These are phyloP conservation scores for Perkinsus olseni DNA, from an alignment of 169 alveolate species.

Conservation along the genomic window DNA sequence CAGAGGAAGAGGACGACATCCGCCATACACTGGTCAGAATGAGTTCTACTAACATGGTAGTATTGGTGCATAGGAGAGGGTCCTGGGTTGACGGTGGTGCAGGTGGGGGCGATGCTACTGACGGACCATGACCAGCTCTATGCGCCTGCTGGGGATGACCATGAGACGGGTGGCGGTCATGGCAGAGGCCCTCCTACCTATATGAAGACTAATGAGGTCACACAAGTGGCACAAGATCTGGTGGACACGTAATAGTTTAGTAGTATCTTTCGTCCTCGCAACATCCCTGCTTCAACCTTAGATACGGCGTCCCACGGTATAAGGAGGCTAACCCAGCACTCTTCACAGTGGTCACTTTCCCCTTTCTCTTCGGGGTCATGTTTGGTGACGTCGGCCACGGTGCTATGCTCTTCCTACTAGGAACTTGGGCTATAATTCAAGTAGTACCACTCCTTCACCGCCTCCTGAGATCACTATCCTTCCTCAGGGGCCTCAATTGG, in stretches of 20 bases:
- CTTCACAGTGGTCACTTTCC: conserved; percentile 92
- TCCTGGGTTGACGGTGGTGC: not conserved
- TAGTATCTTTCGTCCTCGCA: conserved; percentile 36
- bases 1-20: conserved; percentile 73
- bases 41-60: not conserved
- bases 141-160: not conserved
- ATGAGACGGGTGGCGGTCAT: not conserved
- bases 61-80: not conserved
- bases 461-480: too few species aligned
- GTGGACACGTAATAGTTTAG: not conserved
- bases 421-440: not conserved
- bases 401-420: conserved; percentile 48
- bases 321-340: conserved; percentile 97
- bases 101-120: not conserved
- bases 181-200: conserved; percentile 85
- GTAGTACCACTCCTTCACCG: not conserved
- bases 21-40: conserved; percentile 43
- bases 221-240: conserved; percentile 24
- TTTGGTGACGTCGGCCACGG: conserved; percentile 99
- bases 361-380: conserved; percentile 99
- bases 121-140: not conserved
- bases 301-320: conserved; percentile 99
- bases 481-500: not conserved
- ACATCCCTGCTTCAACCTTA: conserved; percentile 79
- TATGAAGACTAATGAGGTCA: conserved; percentile 82